Conservation (phyloP, 805 yeast species). For the Metschnikowia drakensbergensis region DNA sequence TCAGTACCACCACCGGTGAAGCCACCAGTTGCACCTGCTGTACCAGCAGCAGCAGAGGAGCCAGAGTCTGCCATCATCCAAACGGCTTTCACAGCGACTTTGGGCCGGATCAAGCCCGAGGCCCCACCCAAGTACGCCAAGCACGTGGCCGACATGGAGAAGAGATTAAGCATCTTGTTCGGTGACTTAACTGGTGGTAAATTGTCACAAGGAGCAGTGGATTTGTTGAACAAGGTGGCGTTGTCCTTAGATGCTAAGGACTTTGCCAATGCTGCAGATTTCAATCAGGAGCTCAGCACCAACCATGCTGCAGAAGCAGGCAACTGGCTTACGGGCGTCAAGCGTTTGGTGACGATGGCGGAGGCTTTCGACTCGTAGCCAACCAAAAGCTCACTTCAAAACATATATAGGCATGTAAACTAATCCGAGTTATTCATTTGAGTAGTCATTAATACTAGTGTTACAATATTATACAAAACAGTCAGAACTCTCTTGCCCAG, state of each 20-base stretch:
- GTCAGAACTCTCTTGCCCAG: too few species aligned
- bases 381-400: too few species aligned
- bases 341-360: constrained; percentile 76
- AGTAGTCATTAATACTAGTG: too few species aligned
- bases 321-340: constrained; percentile 90
- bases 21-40: constrained; percentile 10
- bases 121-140: constrained; percentile 71
- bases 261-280: constrained; percentile 53
- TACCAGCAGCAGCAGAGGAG: background rate
- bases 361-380: constrained; percentile 26
- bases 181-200: constrained; percentile 72
- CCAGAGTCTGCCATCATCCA: constrained; percentile 38
- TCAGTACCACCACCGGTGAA: constrained; percentile 18
- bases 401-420: too few species aligned
- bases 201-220: constrained; percentile 54
- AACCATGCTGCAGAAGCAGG: constrained; percentile 72
- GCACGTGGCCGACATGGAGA: constrained; percentile 77
- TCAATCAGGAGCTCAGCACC: constrained; percentile 58
- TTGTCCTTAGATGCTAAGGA: constrained; percentile 50
- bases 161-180: constrained; percentile 71
- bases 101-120: constrained; percentile 62
- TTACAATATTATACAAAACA: too few species aligned
- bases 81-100: constrained; percentile 49
- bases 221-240: constrained; percentile 49
- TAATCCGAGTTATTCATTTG: too few species aligned